Base-by-base conservation (phyloP, 495 filamentous ascomycete genomes). In the Pseudotulostoma volvatum region DNA sequence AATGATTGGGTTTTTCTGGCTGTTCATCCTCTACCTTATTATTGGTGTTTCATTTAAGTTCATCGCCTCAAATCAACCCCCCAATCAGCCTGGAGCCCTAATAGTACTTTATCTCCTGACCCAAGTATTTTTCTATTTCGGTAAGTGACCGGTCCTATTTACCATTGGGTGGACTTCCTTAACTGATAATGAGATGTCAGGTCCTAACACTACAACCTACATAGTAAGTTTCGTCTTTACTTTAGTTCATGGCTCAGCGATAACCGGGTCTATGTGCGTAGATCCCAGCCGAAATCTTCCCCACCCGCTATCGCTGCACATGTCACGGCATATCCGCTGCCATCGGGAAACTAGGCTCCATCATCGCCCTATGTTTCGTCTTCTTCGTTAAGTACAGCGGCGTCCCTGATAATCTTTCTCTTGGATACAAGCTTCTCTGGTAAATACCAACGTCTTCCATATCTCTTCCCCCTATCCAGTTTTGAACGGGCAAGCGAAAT, bases 201-300 rank as follows among this genome's bases (percentile, higher is more conserved):
- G 54, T 8, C 56, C 56, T 9, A 60, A 60, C 34, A 51, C 56
- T n/a, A 57, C 55, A 1, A 57, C 56, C 3, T 60, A 54, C 40
- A 56, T 60, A 15, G 39, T 42, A 35, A 16, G 39, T 37, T 13
- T 18, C 18, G 33, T 8, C 18, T 9, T 14, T 3, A 15, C 13
- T 34, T 5, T 5, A 4, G 33, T n/a, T n/a, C 17, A 28, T 31
- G 19, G 14, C 7, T n/a, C n/a, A n/a, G n/a, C n/a, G n/a, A n/a
- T n/a, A n/a, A n/a, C n/a, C n/a, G n/a, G n/a, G n/a, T n/a, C n/a
- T n/a, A n/a, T n/a, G n/a, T 31, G 9, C 11, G 9, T 31, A 53
- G 52, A 50, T 61, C 20, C 60, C 62, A 3, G 64, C 53, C 17
- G 66, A 69, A 52, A 43, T 64, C 13, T 70, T 67, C 47, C 66